Evolutionary conservation across 495 filamentous ascomycete species (phyloP).

Genomic region (Staphylotrichum longicolle): DNA sequence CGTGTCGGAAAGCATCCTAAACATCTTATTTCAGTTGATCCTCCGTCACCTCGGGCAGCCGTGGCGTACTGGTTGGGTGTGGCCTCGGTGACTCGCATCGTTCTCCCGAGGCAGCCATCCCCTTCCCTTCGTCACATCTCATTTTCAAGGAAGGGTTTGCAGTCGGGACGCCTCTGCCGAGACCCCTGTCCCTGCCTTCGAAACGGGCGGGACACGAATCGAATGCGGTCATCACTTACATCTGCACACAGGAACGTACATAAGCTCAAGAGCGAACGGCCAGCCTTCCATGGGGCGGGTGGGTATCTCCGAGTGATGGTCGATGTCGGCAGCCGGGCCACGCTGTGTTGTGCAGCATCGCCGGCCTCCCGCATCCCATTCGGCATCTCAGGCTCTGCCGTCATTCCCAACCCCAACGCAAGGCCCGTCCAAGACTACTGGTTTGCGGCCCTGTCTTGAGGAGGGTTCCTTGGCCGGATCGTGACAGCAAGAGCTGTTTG

Average conservation of each 20-base stretch:
- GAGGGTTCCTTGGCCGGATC: not conserved
- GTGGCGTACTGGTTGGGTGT: too few relatives aligned
- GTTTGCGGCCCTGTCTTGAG: too few relatives aligned
- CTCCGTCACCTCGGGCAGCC: too few relatives aligned
- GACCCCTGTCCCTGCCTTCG: conserved; percentile 8
- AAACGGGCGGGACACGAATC: conserved; percentile 5
- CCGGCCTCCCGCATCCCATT: conserved; percentile 2
- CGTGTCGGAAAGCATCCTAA: too few relatives aligned
- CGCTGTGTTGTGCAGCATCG: not conserved
- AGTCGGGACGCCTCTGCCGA: not conserved
- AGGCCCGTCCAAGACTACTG: not conserved
- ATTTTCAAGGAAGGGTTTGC: not conserved
- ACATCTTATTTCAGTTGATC: too few relatives aligned
- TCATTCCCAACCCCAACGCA: too few relatives aligned
- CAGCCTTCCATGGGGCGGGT: not conserved
- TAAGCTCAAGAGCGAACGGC: not conserved
- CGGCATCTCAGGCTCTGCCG: too few relatives aligned
- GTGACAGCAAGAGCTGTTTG: not conserved
- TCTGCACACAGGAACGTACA: too few relatives aligned
- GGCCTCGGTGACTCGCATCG: not conserved
- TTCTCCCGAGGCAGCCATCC: not conserved
- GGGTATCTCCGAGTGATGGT: not conserved
- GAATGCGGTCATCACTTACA: conserved; percentile 4
- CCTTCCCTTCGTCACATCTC: conserved; percentile 2
- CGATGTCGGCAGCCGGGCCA: conserved; percentile 1